Evolutionary conservation across 2,329 filamentous ascomycete genomes (phyloP).

Genomic region (Cercospora sesami): DNA sequence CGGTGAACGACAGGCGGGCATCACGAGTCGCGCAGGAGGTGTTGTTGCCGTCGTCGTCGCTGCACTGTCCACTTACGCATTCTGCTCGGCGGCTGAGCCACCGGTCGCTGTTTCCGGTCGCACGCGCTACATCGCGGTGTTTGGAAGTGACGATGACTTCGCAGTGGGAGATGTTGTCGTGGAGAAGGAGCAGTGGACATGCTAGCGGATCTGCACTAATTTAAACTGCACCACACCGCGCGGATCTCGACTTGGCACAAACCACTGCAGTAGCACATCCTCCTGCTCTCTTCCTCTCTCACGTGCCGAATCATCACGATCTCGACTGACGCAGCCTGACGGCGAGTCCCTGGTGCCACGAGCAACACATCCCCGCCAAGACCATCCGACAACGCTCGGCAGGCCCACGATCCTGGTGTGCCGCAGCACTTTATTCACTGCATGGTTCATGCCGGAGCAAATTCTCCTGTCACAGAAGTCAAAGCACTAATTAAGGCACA

Average conservation of each 20-base stretch:
- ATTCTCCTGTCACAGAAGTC: not conserved
- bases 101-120: not conserved
- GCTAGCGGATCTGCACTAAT: not conserved
- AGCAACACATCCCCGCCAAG: not conserved
- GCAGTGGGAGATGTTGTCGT: not conserved
- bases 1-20: not conserved
- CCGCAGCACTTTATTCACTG: not conserved
- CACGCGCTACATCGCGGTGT: not conserved
- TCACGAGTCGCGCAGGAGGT: not conserved
- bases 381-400: not conserved
- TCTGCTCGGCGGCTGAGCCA: not conserved
- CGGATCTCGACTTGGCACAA: not conserved
- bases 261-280: not conserved
- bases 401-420: not conserved
- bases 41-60: not conserved
- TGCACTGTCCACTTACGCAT: not conserved
- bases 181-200: not conserved
- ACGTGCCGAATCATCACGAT: not conserved
- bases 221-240: not conserved
- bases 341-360: not conserved
- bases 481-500: not conserved
- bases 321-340: not conserved
- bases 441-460: not conserved
- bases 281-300: not conserved
- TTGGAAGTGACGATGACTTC: not conserved